These are phyloP conservation scores for Rhytidiadelphus loreus DNA, from an alignment of 225 moss, liverwort and hornwort species.

Conservation along the genomic window DNA sequence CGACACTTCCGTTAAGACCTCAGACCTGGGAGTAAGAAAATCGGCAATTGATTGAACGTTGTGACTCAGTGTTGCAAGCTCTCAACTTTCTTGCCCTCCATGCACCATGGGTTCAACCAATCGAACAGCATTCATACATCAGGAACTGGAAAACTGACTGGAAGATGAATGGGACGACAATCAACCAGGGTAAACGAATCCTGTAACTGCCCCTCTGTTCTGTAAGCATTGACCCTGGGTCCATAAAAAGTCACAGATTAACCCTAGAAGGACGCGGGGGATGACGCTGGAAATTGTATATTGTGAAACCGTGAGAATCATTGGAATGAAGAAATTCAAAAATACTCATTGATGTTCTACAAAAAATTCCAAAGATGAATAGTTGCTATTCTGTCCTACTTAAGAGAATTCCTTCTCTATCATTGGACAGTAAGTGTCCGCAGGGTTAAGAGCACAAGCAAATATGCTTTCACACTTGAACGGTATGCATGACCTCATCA, in stretches of 20 bases:
- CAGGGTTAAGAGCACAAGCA: neutral
- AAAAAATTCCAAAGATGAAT: too few species aligned
- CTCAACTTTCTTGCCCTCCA: too few species aligned
- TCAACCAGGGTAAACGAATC: neutral
- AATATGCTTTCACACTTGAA: neutral
- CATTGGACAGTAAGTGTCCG: too few species aligned
- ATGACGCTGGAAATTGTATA: too few species aligned
- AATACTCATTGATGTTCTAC: too few species aligned
- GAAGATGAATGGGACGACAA: neutral
- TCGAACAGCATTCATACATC: neutral
- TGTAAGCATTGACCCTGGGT: neutral
- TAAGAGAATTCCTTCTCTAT: too few species aligned
- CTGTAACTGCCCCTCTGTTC: neutral
- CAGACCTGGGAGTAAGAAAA: neutral
- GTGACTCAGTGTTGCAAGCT: neutral
- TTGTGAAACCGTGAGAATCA: too few species aligned
- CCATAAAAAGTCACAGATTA: neutral
- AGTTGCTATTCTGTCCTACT: too few species aligned
- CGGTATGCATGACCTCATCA: neutral
- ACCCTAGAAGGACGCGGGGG: too few species aligned
- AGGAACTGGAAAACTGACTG: neutral
- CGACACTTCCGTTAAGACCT: neutral
- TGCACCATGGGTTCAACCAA: too few species aligned
- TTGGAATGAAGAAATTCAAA: too few species aligned
- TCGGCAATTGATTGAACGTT: neutral